Evolutionary conservation across 805 yeast species (phyloP), one percentile per base, ranked within the genome.

Genomic region (Kurtzmaniella cleridarum): DNA sequence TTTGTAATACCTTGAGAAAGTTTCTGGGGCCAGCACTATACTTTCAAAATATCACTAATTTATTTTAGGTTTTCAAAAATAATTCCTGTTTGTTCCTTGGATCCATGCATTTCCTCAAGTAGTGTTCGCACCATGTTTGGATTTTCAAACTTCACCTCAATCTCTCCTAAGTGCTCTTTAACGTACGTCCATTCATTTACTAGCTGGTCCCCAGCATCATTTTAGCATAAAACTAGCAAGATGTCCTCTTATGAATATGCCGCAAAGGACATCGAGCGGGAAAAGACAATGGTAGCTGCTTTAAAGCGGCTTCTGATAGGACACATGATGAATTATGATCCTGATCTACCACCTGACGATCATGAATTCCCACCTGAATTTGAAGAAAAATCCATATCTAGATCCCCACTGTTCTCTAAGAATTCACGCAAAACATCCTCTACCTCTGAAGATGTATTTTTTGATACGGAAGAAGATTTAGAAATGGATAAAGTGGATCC

Each of bases 261-360:
- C 2, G 89, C 87, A 3, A 79, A 79, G 49, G 87, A 88, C 5
- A 76, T 85, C 34, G 87, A 84, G 51, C 79, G 77, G 43, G 93
- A 85, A 53, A 71, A 83, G 45, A 78, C 79, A 58, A 78, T 80
- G 55, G 85, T 85, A 44, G 78, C 83, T 28, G 84, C 86, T 15
- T 62, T 85, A 47, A 85, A 85, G 54, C 66, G 95, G 42, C 65
- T 83, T 13, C 80, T 88, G 0, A 81, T 85, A 38, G 93, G 89
- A 13, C 66, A 75, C 50, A 59, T 69, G 53, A 61, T 76, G 62
- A 67, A 60, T 36, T 71, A 76, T 43, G 95, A 84, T 51, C 91
- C 91, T 1, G 95, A 84, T 50, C 55, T 83, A 34, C 86, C 87
- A 17, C 66, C 59, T 43, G 70, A 53, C 38, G 65, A 55, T 27